A percentile compares a stretch with the other conserved stretches of the same genome.
Conservation (phyloP, 305 asterid genomes). For the Fraxinus paxiana region DNA sequence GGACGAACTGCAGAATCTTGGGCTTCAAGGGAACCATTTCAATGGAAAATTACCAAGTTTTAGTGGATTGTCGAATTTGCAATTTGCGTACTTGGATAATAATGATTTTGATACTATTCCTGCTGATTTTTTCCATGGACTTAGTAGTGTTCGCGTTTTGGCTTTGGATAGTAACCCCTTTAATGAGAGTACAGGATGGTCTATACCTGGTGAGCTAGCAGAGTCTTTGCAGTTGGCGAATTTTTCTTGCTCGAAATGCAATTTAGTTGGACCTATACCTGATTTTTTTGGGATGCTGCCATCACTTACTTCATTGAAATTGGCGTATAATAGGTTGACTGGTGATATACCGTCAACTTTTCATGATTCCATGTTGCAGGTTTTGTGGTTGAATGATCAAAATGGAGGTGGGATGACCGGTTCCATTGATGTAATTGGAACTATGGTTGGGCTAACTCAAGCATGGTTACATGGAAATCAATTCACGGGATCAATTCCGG, state of each 20-base stretch:
- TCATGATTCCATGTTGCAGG: slow-evolving; percentile 52
- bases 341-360: slow-evolving; percentile 56
- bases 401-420: slow-evolving; percentile 55
- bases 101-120: slow-evolving; percentile 68
- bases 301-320: slow-evolving; percentile 41
- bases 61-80: slow-evolving; percentile 59
- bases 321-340: slow-evolving; percentile 51
- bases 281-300: slow-evolving; percentile 61
- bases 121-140: slow-evolving; percentile 62
- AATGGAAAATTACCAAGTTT: slow-evolving; percentile 37
- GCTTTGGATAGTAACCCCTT: slow-evolving; percentile 68
- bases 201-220: slow-evolving; percentile 50
- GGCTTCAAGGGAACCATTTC: too few species aligned
- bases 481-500: slow-evolving; percentile 64
- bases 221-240: slow-evolving; percentile 54
- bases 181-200: slow-evolving; percentile 65
- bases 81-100: slow-evolving; percentile 56
- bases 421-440: slow-evolving; percentile 44
- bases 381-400: slow-evolving; percentile 68
- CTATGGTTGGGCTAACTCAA: slow-evolving; percentile 47
- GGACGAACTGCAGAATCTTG: too few species aligned
- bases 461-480: slow-evolving; percentile 77
- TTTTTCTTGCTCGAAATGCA: slow-evolving; percentile 62
- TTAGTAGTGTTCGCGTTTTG: slow-evolving; percentile 42
- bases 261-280: slow-evolving; percentile 65